Base-by-base conservation (phyloP, 495 filamentous ascomycete genomes). In the Neurospora sp. region DNA sequence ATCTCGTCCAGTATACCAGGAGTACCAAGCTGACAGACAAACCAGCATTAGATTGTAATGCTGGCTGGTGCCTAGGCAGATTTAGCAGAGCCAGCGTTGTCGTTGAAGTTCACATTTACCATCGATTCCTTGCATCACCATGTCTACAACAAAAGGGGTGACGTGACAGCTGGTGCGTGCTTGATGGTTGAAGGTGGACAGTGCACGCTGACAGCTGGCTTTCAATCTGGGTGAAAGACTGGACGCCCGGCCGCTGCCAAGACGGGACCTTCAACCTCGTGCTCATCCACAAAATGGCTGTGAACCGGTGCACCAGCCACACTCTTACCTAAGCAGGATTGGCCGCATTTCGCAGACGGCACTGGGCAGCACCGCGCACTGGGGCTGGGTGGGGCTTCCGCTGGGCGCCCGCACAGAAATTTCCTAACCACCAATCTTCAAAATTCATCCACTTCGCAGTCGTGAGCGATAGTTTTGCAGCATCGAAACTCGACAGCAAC, bases 401-500 rank as follows among this genome's bases (percentile, higher is more conserved):
- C 75, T 78, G 66, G 71, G 77, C 80, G 74, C 80, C 78, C 81
- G 81, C 81, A 83, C 79, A 83, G 78, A 83, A 81, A 81, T 81
- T 81, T 79, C 74, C 72, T 72, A 76, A 78, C 71, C 59, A 66
- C 70, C 72, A 72, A 73, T 62, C 76, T 66, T 77, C 82, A 83
- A 86, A 85, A 84, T 82, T 81, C 82, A 81, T 78, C 80, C 75
- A 82, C 79, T 79, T 82, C 77, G 79, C 79, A 84, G 81, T 79
- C 79, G 54, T 66, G 54, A 81, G 81, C 82, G 83, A 84, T 79
- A 82, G 84, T 81, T 75, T 76, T 75, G 79, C 79, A 75, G 73
- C 79, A 84, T 78, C 82, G 79, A 80, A 81, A 78, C 84, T 85
- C 84, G 83, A 85, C 80, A 81, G 77, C 82, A 88, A 87, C 88